A percentile compares a stretch with the other conserved stretches of the same genome.
Conservation (phyloP, 768 basidiomycete genomes). For the Hypholoma sublateritium region DNA sequence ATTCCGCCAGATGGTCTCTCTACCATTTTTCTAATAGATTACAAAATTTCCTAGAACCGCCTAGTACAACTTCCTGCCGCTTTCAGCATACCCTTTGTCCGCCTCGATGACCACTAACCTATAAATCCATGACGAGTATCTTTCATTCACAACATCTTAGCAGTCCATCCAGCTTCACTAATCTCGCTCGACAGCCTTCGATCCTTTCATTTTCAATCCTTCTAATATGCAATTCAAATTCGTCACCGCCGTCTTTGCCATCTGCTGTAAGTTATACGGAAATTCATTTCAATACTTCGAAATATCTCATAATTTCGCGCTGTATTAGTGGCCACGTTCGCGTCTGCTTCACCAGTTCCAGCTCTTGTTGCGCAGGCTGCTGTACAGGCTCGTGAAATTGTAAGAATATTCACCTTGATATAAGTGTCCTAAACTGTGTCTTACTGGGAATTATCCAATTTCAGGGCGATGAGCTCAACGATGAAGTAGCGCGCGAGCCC, state of each 20-base stretch:
- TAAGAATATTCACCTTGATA: background rate
- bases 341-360: constrained; percentile 2
- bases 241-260: background rate
- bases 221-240: constrained; percentile 5
- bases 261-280: background rate
- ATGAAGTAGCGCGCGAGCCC: constrained; percentile 5
- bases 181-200: too few species aligned
- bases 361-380: background rate
- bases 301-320: background rate
- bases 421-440: background rate
- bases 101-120: background rate
- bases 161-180: background rate
- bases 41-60: too few species aligned
- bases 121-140: background rate
- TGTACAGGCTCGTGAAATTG: constrained; percentile 1
- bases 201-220: background rate
- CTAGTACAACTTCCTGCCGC: background rate
- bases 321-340: constrained; percentile 1
- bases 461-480: background rate
- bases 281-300: background rate
- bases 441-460: background rate
- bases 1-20: too few species aligned
- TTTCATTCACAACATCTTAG: background rate
- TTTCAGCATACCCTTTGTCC: background rate
- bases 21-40: too few species aligned